Evolutionary conservation across 2,329 filamentous ascomycete species (phyloP).

Genomic region (Hyphodiscus sp.): DNA sequence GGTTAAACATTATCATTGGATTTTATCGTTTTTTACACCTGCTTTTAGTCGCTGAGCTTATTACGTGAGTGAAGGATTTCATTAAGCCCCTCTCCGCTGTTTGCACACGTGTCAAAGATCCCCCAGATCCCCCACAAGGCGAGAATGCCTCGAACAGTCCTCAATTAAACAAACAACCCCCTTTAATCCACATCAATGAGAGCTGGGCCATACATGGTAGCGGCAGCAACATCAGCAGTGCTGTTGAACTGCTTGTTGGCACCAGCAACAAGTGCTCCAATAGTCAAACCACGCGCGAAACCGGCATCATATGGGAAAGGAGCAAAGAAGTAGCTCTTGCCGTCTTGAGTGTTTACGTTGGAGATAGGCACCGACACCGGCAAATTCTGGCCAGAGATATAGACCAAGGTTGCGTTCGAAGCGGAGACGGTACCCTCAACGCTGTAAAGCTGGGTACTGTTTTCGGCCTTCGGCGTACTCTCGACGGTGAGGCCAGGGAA

Average conservation of each 20-base stretch:
- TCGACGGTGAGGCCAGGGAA: conserved; percentile 9
- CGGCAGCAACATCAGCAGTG: conserved; percentile 7
- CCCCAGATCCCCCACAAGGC: too few relatives aligned
- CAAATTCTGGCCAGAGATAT: conserved; percentile 12
- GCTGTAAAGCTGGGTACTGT: conserved; percentile 5
- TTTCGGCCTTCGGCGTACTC: conserved; percentile 3
- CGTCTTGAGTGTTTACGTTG: conserved; percentile 1
- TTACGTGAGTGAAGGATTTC: too few relatives aligned
- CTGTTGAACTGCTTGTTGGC: conserved; percentile 1
- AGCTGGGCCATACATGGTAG: conserved; percentile 10
- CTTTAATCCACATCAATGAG: background rate
- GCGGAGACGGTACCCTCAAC: background rate
- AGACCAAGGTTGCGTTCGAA: background rate
- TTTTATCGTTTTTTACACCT: too few relatives aligned
- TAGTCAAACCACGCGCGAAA: conserved; percentile 8
- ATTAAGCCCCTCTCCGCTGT: too few relatives aligned
- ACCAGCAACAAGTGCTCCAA: conserved; percentile 8
- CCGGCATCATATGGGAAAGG: conserved; percentile 7
- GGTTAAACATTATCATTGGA: too few relatives aligned
- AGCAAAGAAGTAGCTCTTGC: conserved; percentile 5
- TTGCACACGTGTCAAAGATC: too few relatives aligned
- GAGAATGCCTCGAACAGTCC: too few relatives aligned
- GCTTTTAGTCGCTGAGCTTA: too few relatives aligned
- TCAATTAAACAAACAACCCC: background rate
- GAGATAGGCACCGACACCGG: conserved; percentile 5